Evolutionary conservation across 805 yeast genomes (phyloP).

Genomic region (Candida stauntonica): DNA sequence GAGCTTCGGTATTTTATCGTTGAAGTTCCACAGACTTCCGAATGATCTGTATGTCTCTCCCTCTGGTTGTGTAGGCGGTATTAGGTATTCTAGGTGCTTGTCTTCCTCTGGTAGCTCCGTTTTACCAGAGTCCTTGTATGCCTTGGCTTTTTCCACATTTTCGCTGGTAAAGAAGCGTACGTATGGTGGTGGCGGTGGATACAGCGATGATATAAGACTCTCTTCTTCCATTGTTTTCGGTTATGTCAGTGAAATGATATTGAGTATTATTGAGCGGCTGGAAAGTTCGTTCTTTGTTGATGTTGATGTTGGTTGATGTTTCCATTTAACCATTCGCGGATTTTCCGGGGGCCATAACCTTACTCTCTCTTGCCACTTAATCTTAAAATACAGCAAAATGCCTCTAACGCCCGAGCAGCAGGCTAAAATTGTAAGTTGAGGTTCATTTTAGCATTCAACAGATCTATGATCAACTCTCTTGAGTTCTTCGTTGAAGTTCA

Average conservation of each 20-base stretch:
- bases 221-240: constrained; percentile 19
- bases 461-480: not conserved
- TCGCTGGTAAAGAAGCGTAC: constrained; percentile 67
- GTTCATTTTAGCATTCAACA: not conserved
- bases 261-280: no score
- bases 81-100: constrained; percentile 50
- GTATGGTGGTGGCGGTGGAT: constrained; percentile 93
- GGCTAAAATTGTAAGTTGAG: constrained; percentile 30
- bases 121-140: constrained; percentile 20
- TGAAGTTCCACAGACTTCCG: constrained; percentile 75
- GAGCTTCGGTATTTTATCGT: constrained; percentile 72
- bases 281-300: no score
- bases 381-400: constrained; percentile 7
- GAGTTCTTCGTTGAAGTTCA: no score
- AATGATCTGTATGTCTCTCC: constrained; percentile 73
- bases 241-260: not conserved
- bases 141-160: constrained; percentile 45
- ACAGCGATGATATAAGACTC: constrained; percentile 56
- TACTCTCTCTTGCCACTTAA: not conserved
- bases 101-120: constrained; percentile 33
- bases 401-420: constrained; percentile 26
- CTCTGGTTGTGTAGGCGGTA: constrained; percentile 64
- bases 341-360: not conserved
- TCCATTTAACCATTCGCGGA: not conserved
- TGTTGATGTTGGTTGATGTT: no score